Evolutionary conservation across 352 stramenopile species (phyloP).

Genomic region (Phytophthora meadii): DNA sequence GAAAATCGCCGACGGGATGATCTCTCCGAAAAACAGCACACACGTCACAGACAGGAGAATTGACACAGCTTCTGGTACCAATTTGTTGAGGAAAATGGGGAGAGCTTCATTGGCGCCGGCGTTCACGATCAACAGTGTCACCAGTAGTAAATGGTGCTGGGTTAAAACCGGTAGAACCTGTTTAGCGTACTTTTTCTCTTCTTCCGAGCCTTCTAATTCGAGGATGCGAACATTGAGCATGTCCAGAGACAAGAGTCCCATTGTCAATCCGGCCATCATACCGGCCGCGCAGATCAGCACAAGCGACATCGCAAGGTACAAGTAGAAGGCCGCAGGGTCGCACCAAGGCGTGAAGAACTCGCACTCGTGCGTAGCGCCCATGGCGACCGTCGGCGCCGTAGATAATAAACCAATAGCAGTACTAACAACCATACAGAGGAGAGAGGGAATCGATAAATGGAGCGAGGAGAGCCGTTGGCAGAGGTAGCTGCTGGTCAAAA

Average conservation of each 20-base stretch:
- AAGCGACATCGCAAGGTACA: slow-evolving; percentile 58
- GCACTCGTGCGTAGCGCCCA: slow-evolving; percentile 33
- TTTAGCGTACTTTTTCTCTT: slow-evolving; percentile 81
- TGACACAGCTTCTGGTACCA: slow-evolving; percentile 87
- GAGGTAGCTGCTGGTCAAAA: neutral
- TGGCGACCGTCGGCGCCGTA: slow-evolving; percentile 6
- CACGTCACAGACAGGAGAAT: slow-evolving; percentile 97
- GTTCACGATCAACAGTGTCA: slow-evolving; percentile 96
- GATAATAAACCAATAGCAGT: neutral
- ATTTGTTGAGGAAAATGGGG: slow-evolving; percentile 93
- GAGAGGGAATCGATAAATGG: neutral
- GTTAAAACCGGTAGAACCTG: slow-evolving; percentile 90
- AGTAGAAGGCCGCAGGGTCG: slow-evolving; percentile 64
- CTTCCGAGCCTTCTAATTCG: slow-evolving; percentile 71
- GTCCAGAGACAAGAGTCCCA: slow-evolving; percentile 79
- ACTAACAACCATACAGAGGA: neutral
- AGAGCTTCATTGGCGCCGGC: slow-evolving; percentile 93
- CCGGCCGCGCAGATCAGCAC: slow-evolving; percentile 63
- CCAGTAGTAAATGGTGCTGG: slow-evolving; percentile 93
- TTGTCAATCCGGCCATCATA: slow-evolving; percentile 80
- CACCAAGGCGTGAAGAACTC: slow-evolving; percentile 72
- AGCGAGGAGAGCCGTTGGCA: neutral
- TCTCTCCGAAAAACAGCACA: slow-evolving; percentile 97
- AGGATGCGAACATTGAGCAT: slow-evolving; percentile 86
- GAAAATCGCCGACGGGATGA: slow-evolving; percentile 96